phyloP scores from a whole-genome alignment of 2,329 filamentous ascomycete species.

The Gaeumannomyces sp. region DNA sequence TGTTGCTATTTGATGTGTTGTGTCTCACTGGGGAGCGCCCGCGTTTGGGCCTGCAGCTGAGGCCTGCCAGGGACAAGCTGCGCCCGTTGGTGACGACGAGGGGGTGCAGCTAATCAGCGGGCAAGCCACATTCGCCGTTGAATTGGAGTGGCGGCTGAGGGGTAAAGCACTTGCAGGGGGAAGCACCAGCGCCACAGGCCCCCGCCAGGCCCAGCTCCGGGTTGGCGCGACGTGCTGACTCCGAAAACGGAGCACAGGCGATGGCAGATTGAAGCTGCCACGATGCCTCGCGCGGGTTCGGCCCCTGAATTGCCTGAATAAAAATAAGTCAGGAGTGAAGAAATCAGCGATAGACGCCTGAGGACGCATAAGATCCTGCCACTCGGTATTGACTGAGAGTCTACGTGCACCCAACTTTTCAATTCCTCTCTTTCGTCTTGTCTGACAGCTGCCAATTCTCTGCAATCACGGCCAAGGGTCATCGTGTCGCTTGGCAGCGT shows the following conservation, averaged over 20 bases:
- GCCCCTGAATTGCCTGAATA: not conserved
- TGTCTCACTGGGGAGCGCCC: not conserved
- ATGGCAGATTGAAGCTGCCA: not conserved
- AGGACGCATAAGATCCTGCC: not conserved
- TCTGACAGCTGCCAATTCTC: not conserved
- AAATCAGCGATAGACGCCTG: not conserved
- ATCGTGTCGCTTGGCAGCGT: not conserved
- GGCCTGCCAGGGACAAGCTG: not conserved
- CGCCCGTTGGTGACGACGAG: not conserved
- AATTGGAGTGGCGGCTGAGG: not conserved
- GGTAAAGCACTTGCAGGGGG: not conserved
- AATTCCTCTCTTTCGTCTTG: not conserved
- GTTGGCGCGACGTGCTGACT: not conserved
- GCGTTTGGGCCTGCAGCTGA: not conserved
- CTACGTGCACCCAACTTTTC: not conserved
- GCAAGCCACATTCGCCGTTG: not conserved
- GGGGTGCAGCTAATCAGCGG: too few relatives aligned
- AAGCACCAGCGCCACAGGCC: not conserved
- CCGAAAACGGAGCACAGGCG: not conserved
- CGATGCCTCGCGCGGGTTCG: not conserved
- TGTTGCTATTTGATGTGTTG: conserved; percentile 2
- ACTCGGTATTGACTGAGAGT: not conserved
- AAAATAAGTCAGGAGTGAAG: not conserved
- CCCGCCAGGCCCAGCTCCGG: not conserved
- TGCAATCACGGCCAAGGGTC: not conserved